phyloP scores from a whole-genome alignment of 106 monocot species.

The Chionographis japonica region DNA sequence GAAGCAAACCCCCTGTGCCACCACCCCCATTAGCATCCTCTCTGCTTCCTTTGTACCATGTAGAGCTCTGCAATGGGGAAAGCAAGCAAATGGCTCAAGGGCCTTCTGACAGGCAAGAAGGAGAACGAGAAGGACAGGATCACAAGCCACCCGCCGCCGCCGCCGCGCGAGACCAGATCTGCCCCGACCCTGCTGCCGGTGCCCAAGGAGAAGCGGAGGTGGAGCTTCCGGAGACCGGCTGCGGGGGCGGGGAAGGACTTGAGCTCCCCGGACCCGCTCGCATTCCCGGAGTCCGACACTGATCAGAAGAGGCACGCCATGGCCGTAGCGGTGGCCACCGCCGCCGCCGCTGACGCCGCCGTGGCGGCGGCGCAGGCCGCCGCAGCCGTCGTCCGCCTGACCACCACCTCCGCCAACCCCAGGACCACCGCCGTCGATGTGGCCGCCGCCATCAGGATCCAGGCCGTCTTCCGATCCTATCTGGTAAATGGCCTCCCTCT shows the following conservation, averaged over 20 bases:
- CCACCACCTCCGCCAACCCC: background rate
- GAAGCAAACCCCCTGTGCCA: too few relatives aligned
- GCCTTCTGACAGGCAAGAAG: constrained; percentile 37
- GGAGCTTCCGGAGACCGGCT: constrained; percentile 43
- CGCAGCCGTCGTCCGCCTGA: constrained; percentile 32
- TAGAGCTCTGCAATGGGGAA: constrained; percentile 23
- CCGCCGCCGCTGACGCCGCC: constrained; percentile 44
- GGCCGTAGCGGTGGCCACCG: constrained; percentile 40
- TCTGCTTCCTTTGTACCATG: too few relatives aligned
- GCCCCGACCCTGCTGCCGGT: constrained; percentile 2
- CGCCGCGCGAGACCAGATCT: constrained; percentile 3
- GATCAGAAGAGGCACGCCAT: constrained; percentile 53
- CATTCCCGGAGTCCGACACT: constrained; percentile 11
- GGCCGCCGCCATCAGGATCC: constrained; percentile 25
- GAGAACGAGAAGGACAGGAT: constrained; percentile 3
- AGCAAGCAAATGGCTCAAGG: constrained; percentile 35
- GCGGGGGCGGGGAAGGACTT: constrained; percentile 10
- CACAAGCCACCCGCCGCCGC: background rate
- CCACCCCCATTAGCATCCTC: too few relatives aligned
- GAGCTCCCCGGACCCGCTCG: background rate
- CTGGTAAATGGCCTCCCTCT: background rate
- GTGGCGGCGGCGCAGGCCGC: constrained; percentile 41
- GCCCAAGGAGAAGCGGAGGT: constrained; percentile 34
- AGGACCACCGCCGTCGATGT: constrained; percentile 26
- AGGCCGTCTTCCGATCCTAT: background rate